Evolutionary conservation across 352 stramenopile species (phyloP).

Genomic region (Pythium rishiriense): DNA sequence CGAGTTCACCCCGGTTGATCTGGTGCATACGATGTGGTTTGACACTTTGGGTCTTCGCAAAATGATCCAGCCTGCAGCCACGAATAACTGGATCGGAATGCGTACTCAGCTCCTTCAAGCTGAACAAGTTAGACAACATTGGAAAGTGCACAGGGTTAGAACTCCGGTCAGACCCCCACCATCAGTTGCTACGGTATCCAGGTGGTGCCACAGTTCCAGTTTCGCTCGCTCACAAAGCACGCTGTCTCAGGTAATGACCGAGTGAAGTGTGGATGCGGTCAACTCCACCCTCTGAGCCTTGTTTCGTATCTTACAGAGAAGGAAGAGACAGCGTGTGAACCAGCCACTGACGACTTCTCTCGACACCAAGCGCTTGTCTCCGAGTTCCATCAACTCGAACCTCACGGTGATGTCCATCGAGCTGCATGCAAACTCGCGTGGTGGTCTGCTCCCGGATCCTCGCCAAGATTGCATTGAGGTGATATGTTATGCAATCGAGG

Average conservation of each 20-base stretch:
- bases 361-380: conserved; percentile 16
- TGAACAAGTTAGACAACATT: neutral
- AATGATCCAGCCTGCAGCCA: neutral
- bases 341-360: conserved; percentile 26
- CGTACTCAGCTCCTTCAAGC: neutral
- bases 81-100: neutral
- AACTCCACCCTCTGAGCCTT: neutral
- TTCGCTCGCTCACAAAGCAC: neutral
- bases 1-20: conserved; percentile 43
- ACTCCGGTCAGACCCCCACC: conserved; percentile 18
- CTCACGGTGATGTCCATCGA: conserved; percentile 83
- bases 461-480: conserved; percentile 57
- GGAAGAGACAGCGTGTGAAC: neutral
- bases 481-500: conserved; percentile 72
- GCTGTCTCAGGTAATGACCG: conserved; percentile 6
- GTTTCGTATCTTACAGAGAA: neutral
- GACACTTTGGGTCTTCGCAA: conserved; percentile 33
- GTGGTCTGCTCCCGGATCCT: conserved; percentile 70
- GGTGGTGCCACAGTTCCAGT: conserved; percentile 1
- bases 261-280: neutral
- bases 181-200: neutral
- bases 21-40: conserved; percentile 43
- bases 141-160: conserved; percentile 4
- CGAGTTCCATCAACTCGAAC: conserved; percentile 51
- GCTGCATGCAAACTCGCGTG: conserved; percentile 57